Conservation (phyloP, 2,329 filamentous ascomycete species). For the Pyrenochaeta sp. region DNA sequence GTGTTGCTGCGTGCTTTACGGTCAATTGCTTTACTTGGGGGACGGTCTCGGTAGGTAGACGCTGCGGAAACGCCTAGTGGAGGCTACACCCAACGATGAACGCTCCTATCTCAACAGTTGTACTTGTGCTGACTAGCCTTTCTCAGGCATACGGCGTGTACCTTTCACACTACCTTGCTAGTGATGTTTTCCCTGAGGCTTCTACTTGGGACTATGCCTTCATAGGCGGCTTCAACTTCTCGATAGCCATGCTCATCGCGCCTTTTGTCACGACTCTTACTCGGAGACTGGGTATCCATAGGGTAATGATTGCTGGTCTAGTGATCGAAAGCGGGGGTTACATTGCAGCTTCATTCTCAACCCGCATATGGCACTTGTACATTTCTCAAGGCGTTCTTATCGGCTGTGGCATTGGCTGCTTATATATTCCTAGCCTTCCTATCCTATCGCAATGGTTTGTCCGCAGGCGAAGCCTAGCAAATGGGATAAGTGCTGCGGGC, state of each 20-base stretch:
- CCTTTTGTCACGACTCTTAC: constrained; percentile 41
- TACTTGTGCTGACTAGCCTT: constrained; percentile 4
- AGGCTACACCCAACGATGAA: no score
- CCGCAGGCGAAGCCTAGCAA: constrained; percentile 49
- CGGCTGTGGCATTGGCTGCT: constrained; percentile 50
- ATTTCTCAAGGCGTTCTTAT: constrained; percentile 52
- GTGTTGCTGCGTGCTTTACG: constrained; percentile 19
- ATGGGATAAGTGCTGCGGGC: constrained; percentile 50
- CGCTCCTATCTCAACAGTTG: constrained; percentile 1
- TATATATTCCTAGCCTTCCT: constrained; percentile 50
- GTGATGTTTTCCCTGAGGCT: constrained; percentile 44
- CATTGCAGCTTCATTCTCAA: constrained; percentile 49
- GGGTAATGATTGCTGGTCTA: constrained; percentile 41
- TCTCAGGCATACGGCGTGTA: constrained; percentile 51
- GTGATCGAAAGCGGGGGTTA: constrained; percentile 45
- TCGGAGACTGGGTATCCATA: constrained; percentile 32
- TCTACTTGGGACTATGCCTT: constrained; percentile 49
- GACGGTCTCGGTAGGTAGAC: constrained; percentile 19
- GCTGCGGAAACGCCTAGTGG: background rate
- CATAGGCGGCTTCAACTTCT: constrained; percentile 51
- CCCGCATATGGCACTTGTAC: constrained; percentile 50
- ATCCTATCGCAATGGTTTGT: constrained; percentile 55
- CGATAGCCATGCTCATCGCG: constrained; percentile 44
- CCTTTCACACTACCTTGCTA: constrained; percentile 51
- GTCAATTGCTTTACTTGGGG: constrained; percentile 27